Evolutionary conservation across 2,329 filamentous ascomycete genomes (phyloP), one percentile per base, ranked within the genome.

Genomic region (Trichoderma atroviride): DNA sequence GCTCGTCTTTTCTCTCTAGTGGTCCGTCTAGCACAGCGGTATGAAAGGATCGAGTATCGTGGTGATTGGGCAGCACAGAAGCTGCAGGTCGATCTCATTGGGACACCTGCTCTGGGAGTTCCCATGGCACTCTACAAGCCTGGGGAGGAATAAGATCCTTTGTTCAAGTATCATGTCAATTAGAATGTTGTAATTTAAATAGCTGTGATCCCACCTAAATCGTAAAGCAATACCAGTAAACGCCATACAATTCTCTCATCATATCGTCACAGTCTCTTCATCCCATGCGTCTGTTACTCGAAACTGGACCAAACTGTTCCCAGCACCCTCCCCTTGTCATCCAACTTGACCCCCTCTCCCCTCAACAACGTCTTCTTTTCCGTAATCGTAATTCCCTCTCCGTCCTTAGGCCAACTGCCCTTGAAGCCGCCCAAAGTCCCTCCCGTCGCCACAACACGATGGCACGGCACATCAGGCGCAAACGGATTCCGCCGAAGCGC

Each of bases 401-500:
- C 89, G 47, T 86, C 83, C 67, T 84, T 84, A 4, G 88, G 85
- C 83, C 88, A 89, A 72, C 87, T 85, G 3, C 91, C 91, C 78
- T 89, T 88, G 82, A 92, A 93, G 0, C 91, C 90, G 53, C 91
- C 91, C 27, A 93, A 79, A n/a, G 84, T 83, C 14, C 92, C 90
- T 63, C 89, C 90, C 52, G 88, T 90, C 6, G 92, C 91, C 58
- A 96, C 87, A 27, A 95, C 91, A 11, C 93, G 86, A 79, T 96
- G 93, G 71, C 93, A 96, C 1, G 93, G 93, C 5, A 95, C 91
- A 40, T 88, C 85, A 0, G 93, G 93, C 16, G 93, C 93, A 75
- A 95, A 96, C 0, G 93, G 93, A 77, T 97, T 97, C 11, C 86
- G 83, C 22, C 91, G 86, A 76, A 96, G 83, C 1, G 92, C 92